These are phyloP conservation scores for Carex pumila DNA, from an alignment of 176 grass and related monocot species.

Conservation along the genomic window DNA sequence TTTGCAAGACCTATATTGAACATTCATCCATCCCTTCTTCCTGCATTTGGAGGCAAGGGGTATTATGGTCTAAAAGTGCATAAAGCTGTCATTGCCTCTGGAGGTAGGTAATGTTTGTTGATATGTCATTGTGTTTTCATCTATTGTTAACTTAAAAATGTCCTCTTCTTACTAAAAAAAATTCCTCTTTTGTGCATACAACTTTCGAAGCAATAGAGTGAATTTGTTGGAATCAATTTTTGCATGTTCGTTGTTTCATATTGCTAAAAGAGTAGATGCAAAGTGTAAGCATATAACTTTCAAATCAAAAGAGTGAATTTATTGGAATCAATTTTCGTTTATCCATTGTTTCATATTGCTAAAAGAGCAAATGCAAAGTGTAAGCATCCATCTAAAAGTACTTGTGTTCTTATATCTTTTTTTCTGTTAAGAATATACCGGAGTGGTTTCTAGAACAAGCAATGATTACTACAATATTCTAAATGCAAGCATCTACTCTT, in stretches of 20 bases:
- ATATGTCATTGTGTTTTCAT: background rate
- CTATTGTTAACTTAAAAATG: background rate
- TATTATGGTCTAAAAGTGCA: conserved; percentile 88
- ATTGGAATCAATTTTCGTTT: background rate
- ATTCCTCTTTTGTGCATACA: background rate
- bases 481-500: background rate
- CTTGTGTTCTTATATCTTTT: background rate
- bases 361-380: background rate
- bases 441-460: background rate
- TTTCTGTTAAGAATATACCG: background rate
- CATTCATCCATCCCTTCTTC: conserved; percentile 93
- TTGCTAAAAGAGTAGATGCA: too few relatives aligned
- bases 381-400: background rate
- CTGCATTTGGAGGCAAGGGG: conserved; percentile 83
- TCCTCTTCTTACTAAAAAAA: background rate
- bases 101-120: conserved; percentile 52
- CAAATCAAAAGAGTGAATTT: background rate
- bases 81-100: conserved; percentile 74
- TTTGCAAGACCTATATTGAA: conserved; percentile 77
- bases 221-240: too few relatives aligned
- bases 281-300: background rate
- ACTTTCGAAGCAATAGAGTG: too few relatives aligned
- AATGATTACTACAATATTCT: too few relatives aligned
- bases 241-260: too few relatives aligned
- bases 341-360: background rate